These are phyloP conservation scores for Plenodomus lindquistii DNA, from an alignment of 2,329 filamentous ascomycete species.

Conservation along the genomic window DNA sequence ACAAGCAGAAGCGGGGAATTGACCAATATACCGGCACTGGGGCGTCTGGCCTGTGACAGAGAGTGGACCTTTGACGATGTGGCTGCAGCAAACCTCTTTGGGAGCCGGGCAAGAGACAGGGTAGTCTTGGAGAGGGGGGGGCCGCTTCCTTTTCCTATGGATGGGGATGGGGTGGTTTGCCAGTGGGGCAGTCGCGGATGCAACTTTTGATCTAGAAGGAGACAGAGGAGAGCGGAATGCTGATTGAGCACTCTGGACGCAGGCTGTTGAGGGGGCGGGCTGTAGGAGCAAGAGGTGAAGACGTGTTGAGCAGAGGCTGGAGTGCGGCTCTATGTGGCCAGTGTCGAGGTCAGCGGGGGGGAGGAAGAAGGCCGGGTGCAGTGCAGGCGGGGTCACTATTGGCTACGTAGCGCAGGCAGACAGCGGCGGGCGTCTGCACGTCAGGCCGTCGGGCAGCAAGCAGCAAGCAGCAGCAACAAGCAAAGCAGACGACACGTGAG, in stretches of 20 bases:
- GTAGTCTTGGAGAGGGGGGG: constrained; percentile 12
- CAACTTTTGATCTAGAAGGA: constrained; percentile 30
- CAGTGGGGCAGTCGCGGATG: constrained; percentile 16
- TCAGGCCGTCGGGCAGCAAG: constrained; percentile 40
- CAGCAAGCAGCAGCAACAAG: too few species aligned
- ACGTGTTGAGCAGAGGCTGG: constrained; percentile 17
- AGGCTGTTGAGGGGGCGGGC: background rate
- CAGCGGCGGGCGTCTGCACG: constrained; percentile 33
- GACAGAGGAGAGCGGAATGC: constrained; percentile 18
- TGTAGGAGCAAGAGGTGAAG: constrained; percentile 13
- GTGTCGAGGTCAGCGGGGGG: constrained; percentile 23
- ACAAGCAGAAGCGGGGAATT: constrained; percentile 37
- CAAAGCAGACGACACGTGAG: constrained; percentile 19
- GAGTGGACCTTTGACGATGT: constrained; percentile 35
- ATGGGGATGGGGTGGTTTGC: constrained; percentile 4
- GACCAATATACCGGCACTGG: constrained; percentile 46
- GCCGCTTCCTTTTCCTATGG: constrained; percentile 18
- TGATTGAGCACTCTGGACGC: constrained; percentile 19
- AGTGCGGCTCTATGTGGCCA: constrained; percentile 29
- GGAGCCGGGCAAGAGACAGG: constrained; percentile 23
- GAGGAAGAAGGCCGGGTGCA: constrained; percentile 22
- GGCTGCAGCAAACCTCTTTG: constrained; percentile 37
- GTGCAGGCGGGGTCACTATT: constrained; percentile 30
- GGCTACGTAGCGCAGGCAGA: constrained; percentile 21
- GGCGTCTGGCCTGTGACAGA: constrained; percentile 27